Conservation (phyloP, 257 asterid genomes). For the Thymus quinquecostatus region DNA sequence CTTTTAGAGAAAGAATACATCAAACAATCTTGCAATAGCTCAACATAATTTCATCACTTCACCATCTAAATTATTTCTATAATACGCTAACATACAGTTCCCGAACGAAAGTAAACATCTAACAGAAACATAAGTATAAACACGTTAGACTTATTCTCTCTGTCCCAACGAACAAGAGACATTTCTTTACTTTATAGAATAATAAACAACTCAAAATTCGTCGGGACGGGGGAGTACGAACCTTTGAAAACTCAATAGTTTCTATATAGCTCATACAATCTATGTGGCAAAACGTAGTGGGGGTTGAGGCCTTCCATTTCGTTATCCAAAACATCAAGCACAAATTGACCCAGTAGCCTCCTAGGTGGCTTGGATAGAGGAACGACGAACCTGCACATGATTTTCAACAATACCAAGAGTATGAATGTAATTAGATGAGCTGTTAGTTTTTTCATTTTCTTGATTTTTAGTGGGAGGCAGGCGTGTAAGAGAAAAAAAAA, state of each 20-base stretch:
- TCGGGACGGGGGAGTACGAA: not conserved
- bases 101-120: too few relatives aligned
- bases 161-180: too few relatives aligned
- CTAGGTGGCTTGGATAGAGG: conserved; percentile 22
- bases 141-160: too few relatives aligned
- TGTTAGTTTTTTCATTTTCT: conserved; percentile 8
- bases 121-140: too few relatives aligned
- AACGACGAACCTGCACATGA: not conserved
- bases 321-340: not conserved
- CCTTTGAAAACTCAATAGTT: not conserved
- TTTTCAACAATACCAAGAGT: not conserved
- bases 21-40: too few relatives aligned
- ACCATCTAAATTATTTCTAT: too few relatives aligned
- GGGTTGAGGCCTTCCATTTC: conserved; percentile 8
- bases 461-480: not conserved
- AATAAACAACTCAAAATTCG: too few relatives aligned
- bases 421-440: not conserved
- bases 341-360: conserved; percentile 7
- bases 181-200: too few relatives aligned
- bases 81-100: too few relatives aligned
- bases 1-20: too few relatives aligned
- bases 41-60: too few relatives aligned
- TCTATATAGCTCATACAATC: not conserved
- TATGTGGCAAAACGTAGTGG: not conserved
- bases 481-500: not conserved